Evolutionary conservation across 306 rosid genomes (phyloP), one percentile per base, ranked within the genome.

Genomic region (Ormosia emarginata): DNA sequence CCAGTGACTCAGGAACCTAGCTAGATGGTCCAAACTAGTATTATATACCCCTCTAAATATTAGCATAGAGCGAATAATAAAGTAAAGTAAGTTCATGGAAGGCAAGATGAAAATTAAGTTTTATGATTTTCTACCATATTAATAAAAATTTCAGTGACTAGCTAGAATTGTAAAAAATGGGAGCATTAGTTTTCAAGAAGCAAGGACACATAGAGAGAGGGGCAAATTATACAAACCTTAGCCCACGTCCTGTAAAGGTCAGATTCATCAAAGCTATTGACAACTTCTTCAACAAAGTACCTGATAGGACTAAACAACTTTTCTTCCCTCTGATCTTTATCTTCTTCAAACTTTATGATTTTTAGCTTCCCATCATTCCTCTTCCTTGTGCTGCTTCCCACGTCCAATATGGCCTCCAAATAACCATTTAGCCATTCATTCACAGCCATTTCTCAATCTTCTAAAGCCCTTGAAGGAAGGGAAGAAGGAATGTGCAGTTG

Each of bases 211-310:
- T 14, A 36, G 17, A 56, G 70, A 78, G 7, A 5, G 71, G n/a
- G 66, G 2, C 2, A 56, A 14, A 67, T 14, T 36, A 18, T 5
- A 15, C 62, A 6, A 77, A 85, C 97, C 95, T 89, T 89, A 85
- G 83, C 88, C 97, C 97, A 92, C n/a, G 97, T 90, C n/a, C 90
- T 86, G 90, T 92, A 84, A 77, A 92, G 89, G 34, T 92, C 95
- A 65, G 91, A 84, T 85, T 92, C 95, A 73, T 91, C 95, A 43
- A 89, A 88, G 89, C 90, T 85, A 69, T 88, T 88, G 43, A 92
- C 86, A 41, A 89, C 95, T 81, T 90, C 92, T 74, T 92, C 88
- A 8, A 92, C 97, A 24, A 92, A 92, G 87, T 92, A 92, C 66
- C 84, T 89, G 10, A 90, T 92, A 39, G 95, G 95, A 78, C 88